Evolutionary conservation across 116 monocot genomes (phyloP).

Genomic region (Phalaenopsis hybrid): DNA sequence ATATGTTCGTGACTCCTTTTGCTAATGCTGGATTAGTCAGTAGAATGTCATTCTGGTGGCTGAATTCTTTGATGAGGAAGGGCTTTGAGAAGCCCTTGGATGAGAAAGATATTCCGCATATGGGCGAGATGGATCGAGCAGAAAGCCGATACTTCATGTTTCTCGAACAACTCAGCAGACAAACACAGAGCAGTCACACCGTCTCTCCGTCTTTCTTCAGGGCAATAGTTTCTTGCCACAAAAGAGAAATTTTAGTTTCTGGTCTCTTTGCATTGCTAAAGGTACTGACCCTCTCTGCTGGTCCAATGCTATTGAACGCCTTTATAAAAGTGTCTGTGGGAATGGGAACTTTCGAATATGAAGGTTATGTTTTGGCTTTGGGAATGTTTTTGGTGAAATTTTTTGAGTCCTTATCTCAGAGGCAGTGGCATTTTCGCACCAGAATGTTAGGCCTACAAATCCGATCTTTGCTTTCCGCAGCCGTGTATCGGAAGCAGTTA

Average conservation of each 20-base stretch:
- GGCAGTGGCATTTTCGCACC: conserved; percentile 91
- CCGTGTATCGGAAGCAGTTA: conserved; percentile 71
- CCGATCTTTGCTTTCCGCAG: conserved; percentile 73
- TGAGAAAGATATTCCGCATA: conserved; percentile 60
- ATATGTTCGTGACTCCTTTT: conserved; percentile 28
- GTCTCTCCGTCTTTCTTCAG: conserved; percentile 37
- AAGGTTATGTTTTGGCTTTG: conserved; percentile 62
- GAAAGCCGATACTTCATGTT: conserved; percentile 41
- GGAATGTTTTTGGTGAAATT: conserved; percentile 58
- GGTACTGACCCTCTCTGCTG: conserved; percentile 55
- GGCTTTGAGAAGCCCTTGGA: conserved; percentile 59
- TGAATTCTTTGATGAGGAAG: conserved; percentile 76
- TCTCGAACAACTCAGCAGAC: conserved; percentile 33
- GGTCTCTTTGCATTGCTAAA: conserved; percentile 78
- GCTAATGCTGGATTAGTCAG: conserved; percentile 57
- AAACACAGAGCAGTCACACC: conserved; percentile 15
- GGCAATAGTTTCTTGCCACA: conserved; percentile 60
- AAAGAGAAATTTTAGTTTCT: conserved; percentile 49
- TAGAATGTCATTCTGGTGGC: conserved; percentile 79
- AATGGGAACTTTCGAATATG: conserved; percentile 35
- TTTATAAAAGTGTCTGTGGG: conserved; percentile 67
- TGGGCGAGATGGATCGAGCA: conserved; percentile 42
- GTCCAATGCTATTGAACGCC: conserved; percentile 73
- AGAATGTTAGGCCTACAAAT: conserved; percentile 59
- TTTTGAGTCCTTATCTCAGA: conserved; percentile 76